These are phyloP conservation scores for Babesia divergens DNA, from an alignment of 169 alveolate genomes.

Conservation along the genomic window DNA sequence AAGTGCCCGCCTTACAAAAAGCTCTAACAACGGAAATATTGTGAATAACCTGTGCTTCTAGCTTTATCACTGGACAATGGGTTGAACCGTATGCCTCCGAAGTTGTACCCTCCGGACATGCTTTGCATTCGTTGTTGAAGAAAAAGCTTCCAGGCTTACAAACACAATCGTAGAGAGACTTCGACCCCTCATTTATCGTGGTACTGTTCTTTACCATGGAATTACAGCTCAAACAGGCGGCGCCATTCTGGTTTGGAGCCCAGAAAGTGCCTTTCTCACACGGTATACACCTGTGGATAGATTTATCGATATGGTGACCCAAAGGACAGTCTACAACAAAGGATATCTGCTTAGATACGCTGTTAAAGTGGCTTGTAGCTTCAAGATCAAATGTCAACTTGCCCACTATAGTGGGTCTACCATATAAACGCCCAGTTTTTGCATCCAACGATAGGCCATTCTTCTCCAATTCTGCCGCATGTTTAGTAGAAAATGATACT, in stretches of 20 bases:
- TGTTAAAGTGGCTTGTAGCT: conserved; percentile 18
- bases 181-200: conserved; percentile 59
- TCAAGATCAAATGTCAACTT: neutral
- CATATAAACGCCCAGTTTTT: conserved; percentile 27
- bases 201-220: conserved; percentile 50
- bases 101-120: conserved; percentile 69
- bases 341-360: neutral
- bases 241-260: neutral
- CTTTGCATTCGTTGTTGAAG: conserved; percentile 57
- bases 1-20: conserved; percentile 64
- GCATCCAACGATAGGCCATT: conserved; percentile 26
- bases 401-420: conserved; percentile 4
- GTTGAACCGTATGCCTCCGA: conserved; percentile 50
- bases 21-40: conserved; percentile 42
- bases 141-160: conserved; percentile 68
- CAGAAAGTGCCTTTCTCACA: conserved; percentile 44
- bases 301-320: conserved; percentile 1
- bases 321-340: conserved; percentile 14
- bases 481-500: neutral
- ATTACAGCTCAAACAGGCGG: conserved; percentile 53
- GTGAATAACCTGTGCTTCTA: conserved; percentile 38
- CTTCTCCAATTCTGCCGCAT: neutral
- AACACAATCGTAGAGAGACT: conserved; percentile 52
- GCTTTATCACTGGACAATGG: conserved; percentile 33
- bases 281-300: conserved; percentile 3